Evolutionary conservation across 805 yeast genomes (phyloP).

Genomic region (Jamesozyma piceae): DNA sequence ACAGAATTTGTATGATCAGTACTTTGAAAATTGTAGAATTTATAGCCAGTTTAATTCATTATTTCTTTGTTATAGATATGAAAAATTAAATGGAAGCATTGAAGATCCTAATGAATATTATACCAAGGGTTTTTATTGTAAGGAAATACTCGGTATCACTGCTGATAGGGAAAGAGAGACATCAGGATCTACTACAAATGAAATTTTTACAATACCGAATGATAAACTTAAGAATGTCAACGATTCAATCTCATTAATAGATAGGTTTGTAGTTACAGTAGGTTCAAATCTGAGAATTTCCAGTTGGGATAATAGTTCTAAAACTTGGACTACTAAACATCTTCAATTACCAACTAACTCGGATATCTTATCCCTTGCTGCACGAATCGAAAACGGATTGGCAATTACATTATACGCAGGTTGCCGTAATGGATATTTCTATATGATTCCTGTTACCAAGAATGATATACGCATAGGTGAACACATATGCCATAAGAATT

Average conservation of each 20-base stretch:
- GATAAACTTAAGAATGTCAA: background rate
- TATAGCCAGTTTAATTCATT: background rate
- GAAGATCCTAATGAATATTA: background rate
- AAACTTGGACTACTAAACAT: background rate
- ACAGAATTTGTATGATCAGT: background rate
- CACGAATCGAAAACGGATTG: background rate
- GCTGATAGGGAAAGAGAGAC: background rate
- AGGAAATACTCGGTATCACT: background rate
- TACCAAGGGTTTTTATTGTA: background rate
- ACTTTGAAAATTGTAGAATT: background rate
- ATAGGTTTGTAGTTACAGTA: background rate
- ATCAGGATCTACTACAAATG: background rate
- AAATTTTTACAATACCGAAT: background rate
- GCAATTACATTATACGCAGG: conserved; percentile 6
- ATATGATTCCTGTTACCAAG: background rate
- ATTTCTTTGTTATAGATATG: background rate
- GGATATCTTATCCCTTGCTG: conserved; percentile 9
- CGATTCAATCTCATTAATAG: background rate
- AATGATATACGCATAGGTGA: background rate
- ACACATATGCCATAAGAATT: background rate
- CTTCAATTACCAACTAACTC: conserved; percentile 2
- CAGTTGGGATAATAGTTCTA: background rate
- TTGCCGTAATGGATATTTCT: conserved; percentile 1
- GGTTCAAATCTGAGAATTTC: background rate
- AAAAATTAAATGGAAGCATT: background rate